Conservation (phyloP, 345 rosid genomes). For the Brassica juncea region DNA sequence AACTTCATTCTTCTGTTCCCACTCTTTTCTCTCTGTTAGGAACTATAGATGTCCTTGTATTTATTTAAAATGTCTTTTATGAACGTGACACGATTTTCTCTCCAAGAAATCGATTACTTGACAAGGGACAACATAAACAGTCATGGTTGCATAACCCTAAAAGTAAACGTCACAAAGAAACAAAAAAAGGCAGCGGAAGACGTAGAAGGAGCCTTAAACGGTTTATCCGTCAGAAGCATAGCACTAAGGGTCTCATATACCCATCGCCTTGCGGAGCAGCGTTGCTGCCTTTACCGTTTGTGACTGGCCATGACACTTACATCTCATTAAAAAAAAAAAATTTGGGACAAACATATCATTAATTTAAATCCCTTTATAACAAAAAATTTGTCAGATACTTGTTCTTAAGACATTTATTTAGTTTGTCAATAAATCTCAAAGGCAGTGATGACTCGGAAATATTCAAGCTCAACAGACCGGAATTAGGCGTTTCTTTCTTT, state of each 20-base stretch:
- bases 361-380: too few species aligned
- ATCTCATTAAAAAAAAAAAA: too few species aligned
- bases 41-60: neutral
- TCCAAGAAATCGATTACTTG: conserved; percentile 31
- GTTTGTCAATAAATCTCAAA: neutral
- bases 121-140: conserved; percentile 33
- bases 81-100: conserved; percentile 30
- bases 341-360: too few species aligned
- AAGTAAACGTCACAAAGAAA: conserved; percentile 39
- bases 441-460: conserved; percentile 69
- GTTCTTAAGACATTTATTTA: too few species aligned
- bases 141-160: conserved; percentile 46
- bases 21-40: neutral
- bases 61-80: neutral
- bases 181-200: neutral
- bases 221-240: conserved; percentile 41
- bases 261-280: conserved; percentile 50
- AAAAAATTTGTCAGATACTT: too few species aligned
- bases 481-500: conserved; percentile 60
- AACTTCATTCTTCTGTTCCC: neutral
- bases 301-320: conserved; percentile 50
- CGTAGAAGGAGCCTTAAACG: conserved; percentile 40
- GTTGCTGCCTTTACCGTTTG: conserved; percentile 48
- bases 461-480: conserved; percentile 99
- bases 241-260: conserved; percentile 38